Conservation (phyloP, 1,284 basidiomycete genomes). For the Cronartium quercuum region DNA sequence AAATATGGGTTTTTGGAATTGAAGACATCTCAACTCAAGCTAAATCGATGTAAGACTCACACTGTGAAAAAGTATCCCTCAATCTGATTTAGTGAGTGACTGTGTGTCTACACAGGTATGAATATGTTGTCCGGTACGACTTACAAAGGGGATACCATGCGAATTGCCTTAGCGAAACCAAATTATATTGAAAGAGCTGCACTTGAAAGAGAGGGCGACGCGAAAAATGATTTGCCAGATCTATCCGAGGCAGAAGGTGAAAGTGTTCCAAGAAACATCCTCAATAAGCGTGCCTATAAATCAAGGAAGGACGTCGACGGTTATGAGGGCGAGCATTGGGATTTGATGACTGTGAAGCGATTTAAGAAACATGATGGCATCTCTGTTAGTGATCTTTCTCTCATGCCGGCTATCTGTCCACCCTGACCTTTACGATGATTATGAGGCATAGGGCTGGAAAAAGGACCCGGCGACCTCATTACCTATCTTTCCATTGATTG, state of each 20-base stretch:
- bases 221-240: conserved; percentile 2
- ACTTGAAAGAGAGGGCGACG: conserved; percentile 43
- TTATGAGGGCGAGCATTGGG: conserved; percentile 29
- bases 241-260: conserved; percentile 11
- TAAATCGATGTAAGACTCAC: conserved; percentile 59
- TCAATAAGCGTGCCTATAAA: conserved; percentile 4
- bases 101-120: conserved; percentile 55
- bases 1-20: conserved; percentile 69
- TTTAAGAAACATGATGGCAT: conserved; percentile 27
- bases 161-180: conserved; percentile 69
- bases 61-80: conserved; percentile 29
- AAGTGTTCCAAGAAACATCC: neutral
- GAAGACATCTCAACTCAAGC: conserved; percentile 58
- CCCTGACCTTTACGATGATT: neutral
- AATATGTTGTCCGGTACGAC: conserved; percentile 67
- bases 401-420: neutral
- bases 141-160: conserved; percentile 72
- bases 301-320: conserved; percentile 29
- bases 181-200: conserved; percentile 61
- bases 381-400: conserved; percentile 8
- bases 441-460: conserved; percentile 27
- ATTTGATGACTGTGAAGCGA: conserved; percentile 36
- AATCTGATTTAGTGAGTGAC: conserved; percentile 19
- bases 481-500: conserved; percentile 36
- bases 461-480: conserved; percentile 38